phyloP scores from a whole-genome alignment of 345 rosid genomes.

The Bruguiera parviflora region DNA sequence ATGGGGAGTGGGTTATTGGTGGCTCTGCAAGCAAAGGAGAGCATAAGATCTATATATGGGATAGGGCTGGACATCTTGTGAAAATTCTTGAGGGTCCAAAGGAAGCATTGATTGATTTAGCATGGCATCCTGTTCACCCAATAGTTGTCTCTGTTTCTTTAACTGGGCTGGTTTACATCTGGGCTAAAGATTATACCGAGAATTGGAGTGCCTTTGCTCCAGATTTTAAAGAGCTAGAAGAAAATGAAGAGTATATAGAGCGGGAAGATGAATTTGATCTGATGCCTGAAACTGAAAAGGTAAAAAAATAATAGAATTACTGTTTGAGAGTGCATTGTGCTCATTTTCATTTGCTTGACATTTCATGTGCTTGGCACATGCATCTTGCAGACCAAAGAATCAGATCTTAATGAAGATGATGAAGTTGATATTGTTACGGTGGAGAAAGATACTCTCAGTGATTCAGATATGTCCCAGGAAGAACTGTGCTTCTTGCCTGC shows the following conservation, averaged over 20 bases:
- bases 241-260: conserved; percentile 97
- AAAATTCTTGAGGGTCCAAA: conserved; percentile 99
- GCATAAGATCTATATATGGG: conserved; percentile 99
- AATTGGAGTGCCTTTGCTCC: conserved; percentile 99
- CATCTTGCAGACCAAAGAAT: conserved; percentile 65
- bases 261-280: conserved; percentile 96
- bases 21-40: conserved; percentile 98
- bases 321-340: background rate
- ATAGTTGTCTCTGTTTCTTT: conserved; percentile 85
- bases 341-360: conserved; percentile 14
- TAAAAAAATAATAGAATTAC: conserved; percentile 16
- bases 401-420: conserved; percentile 84
- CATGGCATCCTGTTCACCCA: conserved; percentile 99
- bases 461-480: conserved; percentile 93
- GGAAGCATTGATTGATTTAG: conserved; percentile 91
- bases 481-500: conserved; percentile 93
- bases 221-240: conserved; percentile 98
- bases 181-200: conserved; percentile 99
- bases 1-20: conserved; percentile 98
- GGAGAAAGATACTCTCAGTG: conserved; percentile 85
- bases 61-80: conserved; percentile 91
- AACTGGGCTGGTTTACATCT: conserved; percentile 87
- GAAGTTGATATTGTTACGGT: conserved; percentile 87
- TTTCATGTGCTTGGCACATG: conserved; percentile 17
- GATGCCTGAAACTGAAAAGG: conserved; percentile 92